Conservation (phyloP, 2,329 filamentous ascomycete species). For the Coniella vitis region DNA sequence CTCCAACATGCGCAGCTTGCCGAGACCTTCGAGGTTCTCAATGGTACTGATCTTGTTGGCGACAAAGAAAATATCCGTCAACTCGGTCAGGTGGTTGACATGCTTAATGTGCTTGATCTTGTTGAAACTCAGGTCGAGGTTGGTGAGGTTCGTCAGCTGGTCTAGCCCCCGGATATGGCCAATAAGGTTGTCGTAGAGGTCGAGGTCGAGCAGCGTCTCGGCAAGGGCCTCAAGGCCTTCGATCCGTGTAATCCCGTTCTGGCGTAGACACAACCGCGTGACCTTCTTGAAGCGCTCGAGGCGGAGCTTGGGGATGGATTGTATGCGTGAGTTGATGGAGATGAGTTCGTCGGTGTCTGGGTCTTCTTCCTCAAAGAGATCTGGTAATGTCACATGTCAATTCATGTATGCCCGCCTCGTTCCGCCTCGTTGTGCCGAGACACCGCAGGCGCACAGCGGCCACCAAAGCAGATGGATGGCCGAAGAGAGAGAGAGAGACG, state of each 20-base stretch:
- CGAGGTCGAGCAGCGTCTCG: slow-evolving; percentile 69
- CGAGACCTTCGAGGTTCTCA: slow-evolving; percentile 72
- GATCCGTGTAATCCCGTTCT: slow-evolving; percentile 81
- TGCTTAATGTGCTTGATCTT: slow-evolving; percentile 99
- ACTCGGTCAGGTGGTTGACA: slow-evolving; percentile 65
- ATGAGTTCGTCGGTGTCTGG: slow-evolving; percentile 70
- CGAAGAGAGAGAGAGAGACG: too few relatives aligned
- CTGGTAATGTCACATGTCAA: slow-evolving; percentile 28
- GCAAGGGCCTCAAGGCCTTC: slow-evolving; percentile 64
- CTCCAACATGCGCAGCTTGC: slow-evolving; percentile 74
- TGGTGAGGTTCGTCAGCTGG: slow-evolving; percentile 65
- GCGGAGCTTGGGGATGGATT: slow-evolving; percentile 68
- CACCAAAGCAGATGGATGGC: too few relatives aligned
- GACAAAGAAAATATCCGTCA: slow-evolving; percentile 84
- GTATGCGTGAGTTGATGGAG: slow-evolving; percentile 78
- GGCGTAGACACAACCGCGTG: slow-evolving; percentile 76
- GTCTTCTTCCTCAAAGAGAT: slow-evolving; percentile 55
- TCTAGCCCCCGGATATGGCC: slow-evolving; percentile 81
- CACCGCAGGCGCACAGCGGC: too few relatives aligned
- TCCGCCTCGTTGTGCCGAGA: too few relatives aligned
- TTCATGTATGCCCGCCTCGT: too few relatives aligned
- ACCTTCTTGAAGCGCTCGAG: slow-evolving; percentile 77
- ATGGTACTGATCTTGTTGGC: slow-evolving; percentile 90
- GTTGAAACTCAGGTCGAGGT: slow-evolving; percentile 92
- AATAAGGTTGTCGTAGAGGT: slow-evolving; percentile 95